Percentiles rank a stretch among this genome's conserved stretches.
Conservation (phyloP, 2,329 filamentous ascomycete genomes). For the Neonectria magnoliae region DNA sequence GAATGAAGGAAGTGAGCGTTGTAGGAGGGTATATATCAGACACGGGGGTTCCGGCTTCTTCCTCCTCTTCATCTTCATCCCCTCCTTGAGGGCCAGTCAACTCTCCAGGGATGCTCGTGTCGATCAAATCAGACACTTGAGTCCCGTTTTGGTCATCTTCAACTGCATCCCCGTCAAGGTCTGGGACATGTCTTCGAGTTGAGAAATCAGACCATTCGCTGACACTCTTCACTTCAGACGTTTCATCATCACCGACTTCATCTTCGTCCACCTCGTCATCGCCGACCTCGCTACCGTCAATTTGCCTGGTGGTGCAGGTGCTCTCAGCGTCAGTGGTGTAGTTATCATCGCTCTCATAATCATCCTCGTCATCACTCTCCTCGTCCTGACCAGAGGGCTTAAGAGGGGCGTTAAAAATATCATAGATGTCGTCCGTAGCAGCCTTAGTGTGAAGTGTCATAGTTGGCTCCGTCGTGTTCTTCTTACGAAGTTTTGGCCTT, state of each 20-base stretch:
- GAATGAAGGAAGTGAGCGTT: constrained; percentile 76
- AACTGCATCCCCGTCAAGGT: constrained; percentile 48
- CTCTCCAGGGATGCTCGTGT: constrained; percentile 43
- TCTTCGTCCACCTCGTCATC: constrained; percentile 58
- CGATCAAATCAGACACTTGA: constrained; percentile 52
- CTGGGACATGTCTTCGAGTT: constrained; percentile 74
- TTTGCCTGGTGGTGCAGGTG: constrained; percentile 78
- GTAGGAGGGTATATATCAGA: constrained; percentile 56
- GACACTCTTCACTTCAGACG: constrained; percentile 68
- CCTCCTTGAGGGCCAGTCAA: constrained; percentile 27
- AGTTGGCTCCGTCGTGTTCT: constrained; percentile 81
- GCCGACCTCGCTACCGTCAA: constrained; percentile 60
- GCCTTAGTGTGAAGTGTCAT: constrained; percentile 98
- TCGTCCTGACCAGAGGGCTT: constrained; percentile 44
- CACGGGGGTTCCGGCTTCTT: constrained; percentile 54
- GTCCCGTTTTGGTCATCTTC: constrained; percentile 50
- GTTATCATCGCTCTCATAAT: constrained; percentile 77
- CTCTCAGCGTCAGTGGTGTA: constrained; percentile 90
- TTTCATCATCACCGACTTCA: constrained; percentile 56
- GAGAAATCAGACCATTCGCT: constrained; percentile 93
- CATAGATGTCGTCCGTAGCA: constrained; percentile 97
- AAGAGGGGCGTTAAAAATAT: constrained; percentile 89
- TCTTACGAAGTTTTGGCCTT: constrained; percentile 84
- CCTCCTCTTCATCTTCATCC: constrained; percentile 50
- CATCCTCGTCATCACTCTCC: constrained; percentile 68